Conservation (phyloP, 2,329 filamentous ascomycete species). For the Venturia nashicola region DNA sequence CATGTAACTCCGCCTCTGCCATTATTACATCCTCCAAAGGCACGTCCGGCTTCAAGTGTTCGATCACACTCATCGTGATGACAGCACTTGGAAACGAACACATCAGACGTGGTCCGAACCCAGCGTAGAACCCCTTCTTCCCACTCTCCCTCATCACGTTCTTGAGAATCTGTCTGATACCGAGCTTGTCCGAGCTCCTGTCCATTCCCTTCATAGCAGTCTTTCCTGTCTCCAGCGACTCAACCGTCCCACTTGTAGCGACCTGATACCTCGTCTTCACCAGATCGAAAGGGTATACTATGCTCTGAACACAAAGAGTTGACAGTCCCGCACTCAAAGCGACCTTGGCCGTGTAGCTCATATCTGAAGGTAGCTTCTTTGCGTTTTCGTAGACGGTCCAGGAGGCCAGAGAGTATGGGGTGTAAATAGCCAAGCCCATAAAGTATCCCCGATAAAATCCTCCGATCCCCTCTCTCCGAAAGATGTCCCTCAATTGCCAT, state of each 20-base stretch:
- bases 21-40: neutral
- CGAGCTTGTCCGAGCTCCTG: neutral
- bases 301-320: neutral
- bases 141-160: slow-evolving; percentile 4
- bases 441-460: slow-evolving; percentile 1
- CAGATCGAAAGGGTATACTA: slow-evolving; percentile 3
- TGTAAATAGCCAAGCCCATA: slow-evolving; percentile 5
- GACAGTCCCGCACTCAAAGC: neutral
- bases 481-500: slow-evolving; percentile 3
- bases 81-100: slow-evolving; percentile 1
- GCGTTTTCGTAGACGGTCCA: slow-evolving; percentile 6
- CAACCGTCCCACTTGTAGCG: slow-evolving; percentile 1
- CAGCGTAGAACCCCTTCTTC: slow-evolving; percentile 2
- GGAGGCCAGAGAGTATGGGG: slow-evolving; percentile 1
- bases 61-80: slow-evolving; percentile 4
- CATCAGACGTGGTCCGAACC: slow-evolving; percentile 1
- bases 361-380: slow-evolving; percentile 5
- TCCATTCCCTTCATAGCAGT: neutral
- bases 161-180: neutral
- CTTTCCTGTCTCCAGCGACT: neutral
- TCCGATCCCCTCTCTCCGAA: neutral
- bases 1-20: neutral
- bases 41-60: slow-evolving; percentile 1
- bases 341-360: slow-evolving; percentile 2
- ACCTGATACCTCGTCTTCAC: slow-evolving; percentile 7